Evolutionary conservation across 371 early-diverging fungal species (phyloP).

Genomic region (Synchytrium microbalum): DNA sequence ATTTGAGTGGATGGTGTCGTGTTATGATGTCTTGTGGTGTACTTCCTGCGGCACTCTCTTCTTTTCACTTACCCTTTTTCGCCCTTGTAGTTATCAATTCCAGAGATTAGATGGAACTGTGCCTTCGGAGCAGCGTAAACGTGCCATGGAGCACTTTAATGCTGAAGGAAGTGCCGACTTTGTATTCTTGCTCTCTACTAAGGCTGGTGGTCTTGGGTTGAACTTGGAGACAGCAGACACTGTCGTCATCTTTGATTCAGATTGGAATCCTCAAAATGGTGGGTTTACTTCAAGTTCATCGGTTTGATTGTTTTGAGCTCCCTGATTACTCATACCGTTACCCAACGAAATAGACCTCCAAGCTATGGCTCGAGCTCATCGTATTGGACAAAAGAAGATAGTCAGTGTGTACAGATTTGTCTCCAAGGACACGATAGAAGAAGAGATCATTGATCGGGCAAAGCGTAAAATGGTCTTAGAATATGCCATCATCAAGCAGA

Average conservation of each 20-base stretch:
- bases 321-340: constrained; percentile 24
- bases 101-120: constrained; percentile 97
- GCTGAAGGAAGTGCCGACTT: constrained; percentile 94
- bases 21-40: no score
- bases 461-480: constrained; percentile 98
- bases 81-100: no score
- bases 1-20: no score
- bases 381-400: constrained; percentile 94
- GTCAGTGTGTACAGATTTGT: constrained; percentile 99
- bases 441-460: constrained; percentile 93
- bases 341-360: constrained; percentile 70
- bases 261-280: constrained; percentile 99
- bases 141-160: constrained; percentile 97
- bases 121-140: constrained; percentile 83
- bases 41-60: no score
- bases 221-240: constrained; percentile 98
- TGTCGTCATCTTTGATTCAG: constrained; percentile 98
- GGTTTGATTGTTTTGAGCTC: constrained; percentile 7
- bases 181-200: constrained; percentile 95
- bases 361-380: constrained; percentile 99
- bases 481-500: constrained; percentile 93
- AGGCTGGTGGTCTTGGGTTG: constrained; percentile 98
- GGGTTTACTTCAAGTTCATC: constrained; percentile 26
- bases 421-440: constrained; percentile 96
- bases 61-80: no score